phyloP scores from a whole-genome alignment of 768 basidiomycete genomes.

The Macrolepiota albuminosa region DNA sequence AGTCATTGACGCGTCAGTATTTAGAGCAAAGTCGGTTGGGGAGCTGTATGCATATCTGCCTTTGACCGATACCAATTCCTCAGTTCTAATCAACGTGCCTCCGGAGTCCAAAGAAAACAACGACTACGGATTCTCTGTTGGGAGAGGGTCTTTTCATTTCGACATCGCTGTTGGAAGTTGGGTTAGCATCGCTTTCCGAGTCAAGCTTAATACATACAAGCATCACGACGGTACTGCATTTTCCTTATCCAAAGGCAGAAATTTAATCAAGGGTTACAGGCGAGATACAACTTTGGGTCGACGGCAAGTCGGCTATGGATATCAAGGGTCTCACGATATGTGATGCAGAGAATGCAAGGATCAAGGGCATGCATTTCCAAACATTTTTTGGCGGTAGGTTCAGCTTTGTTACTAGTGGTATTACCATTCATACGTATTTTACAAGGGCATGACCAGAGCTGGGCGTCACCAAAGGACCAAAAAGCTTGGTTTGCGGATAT shows the following conservation, averaged over 20 bases:
- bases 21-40: conserved; percentile 34
- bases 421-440: neutral
- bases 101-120: conserved; percentile 44
- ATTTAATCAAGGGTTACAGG: conserved; percentile 28
- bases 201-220: conserved; percentile 64
- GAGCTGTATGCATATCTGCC: conserved; percentile 74
- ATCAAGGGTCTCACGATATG: conserved; percentile 46
- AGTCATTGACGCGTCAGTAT: neutral
- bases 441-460: conserved; percentile 47
- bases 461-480: conserved; percentile 58
- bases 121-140: conserved; percentile 64
- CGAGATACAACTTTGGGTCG: conserved; percentile 61
- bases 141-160: conserved; percentile 58
- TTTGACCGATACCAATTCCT: conserved; percentile 37
- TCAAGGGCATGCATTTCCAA: conserved; percentile 70
- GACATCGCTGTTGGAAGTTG: conserved; percentile 48
- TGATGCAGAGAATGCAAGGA: conserved; percentile 32
- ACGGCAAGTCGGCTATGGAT: conserved; percentile 54
- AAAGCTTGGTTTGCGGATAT: conserved; percentile 51
- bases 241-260: neutral
- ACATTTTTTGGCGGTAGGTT: conserved; percentile 72
- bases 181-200: conserved; percentile 59
- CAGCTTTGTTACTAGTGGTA: neutral
- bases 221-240: conserved; percentile 44
- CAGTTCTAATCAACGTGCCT: conserved; percentile 40